Conservation (phyloP, 768 basidiomycete genomes). For the Omphalotus guepiniiformis region DNA sequence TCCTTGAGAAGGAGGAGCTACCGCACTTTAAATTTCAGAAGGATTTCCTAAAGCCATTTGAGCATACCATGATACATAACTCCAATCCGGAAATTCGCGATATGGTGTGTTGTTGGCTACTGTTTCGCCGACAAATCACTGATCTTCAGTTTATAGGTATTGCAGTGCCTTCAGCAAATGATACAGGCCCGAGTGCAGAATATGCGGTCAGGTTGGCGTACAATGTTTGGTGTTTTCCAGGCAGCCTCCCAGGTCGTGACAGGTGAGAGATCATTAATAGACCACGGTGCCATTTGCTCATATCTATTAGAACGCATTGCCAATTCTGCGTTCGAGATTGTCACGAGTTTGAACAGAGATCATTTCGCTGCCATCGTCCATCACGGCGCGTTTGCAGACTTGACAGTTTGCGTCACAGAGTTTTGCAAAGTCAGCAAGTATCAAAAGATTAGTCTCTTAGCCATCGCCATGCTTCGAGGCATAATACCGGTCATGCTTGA, state of each 20-base stretch:
- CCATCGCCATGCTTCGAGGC: slow-evolving; percentile 94
- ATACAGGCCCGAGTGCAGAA: slow-evolving; percentile 92
- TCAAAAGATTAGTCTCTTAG: slow-evolving; percentile 94
- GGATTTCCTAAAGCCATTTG: slow-evolving; percentile 97
- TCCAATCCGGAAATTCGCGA: slow-evolving; percentile 93
- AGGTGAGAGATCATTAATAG: slow-evolving; percentile 41
- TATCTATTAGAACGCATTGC: slow-evolving; percentile 71
- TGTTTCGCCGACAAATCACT: background rate
- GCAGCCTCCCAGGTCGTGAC: slow-evolving; percentile 92
- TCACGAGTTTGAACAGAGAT: slow-evolving; percentile 84
- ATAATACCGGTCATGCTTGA: slow-evolving; percentile 90
- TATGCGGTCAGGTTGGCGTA: slow-evolving; percentile 97
- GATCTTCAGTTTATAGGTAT: slow-evolving; percentile 48
- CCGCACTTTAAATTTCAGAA: slow-evolving; percentile 99
- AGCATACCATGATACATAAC: slow-evolving; percentile 97
- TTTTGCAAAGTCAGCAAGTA: slow-evolving; percentile 99
- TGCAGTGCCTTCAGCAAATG: slow-evolving; percentile 99
- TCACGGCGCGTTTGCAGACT: slow-evolving; percentile 91
- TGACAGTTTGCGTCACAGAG: slow-evolving; percentile 96
- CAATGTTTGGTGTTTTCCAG: slow-evolving; percentile 98
- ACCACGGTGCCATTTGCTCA: background rate
- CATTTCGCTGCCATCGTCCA: slow-evolving; percentile 90
- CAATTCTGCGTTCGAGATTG: slow-evolving; percentile 93
- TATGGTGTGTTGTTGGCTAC: slow-evolving; percentile 56
- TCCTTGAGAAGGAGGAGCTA: slow-evolving; percentile 97